These are phyloP conservation scores for Leishmania gerbilli DNA, from an alignment of 208 protist species.

Conservation along the genomic window DNA sequence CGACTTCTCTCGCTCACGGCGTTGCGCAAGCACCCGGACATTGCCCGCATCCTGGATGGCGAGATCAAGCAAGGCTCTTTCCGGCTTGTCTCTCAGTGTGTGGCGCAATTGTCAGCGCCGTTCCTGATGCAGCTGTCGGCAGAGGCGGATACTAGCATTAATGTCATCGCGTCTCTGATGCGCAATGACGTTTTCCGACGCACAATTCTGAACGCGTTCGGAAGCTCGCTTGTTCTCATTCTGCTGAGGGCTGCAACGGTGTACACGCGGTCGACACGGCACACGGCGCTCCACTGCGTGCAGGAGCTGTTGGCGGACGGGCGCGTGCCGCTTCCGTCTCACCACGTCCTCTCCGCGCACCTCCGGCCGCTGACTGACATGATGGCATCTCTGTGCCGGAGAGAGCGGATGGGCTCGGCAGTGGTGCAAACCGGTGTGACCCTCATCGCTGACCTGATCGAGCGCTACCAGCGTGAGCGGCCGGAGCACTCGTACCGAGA, in stretches of 20 bases:
- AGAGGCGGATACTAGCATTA: conserved; percentile 52
- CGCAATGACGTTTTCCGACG: conserved; percentile 37
- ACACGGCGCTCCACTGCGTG: conserved; percentile 73
- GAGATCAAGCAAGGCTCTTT: conserved; percentile 47
- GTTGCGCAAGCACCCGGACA: conserved; percentile 39
- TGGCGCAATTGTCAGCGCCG: conserved; percentile 49
- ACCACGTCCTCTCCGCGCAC: conserved; percentile 55
- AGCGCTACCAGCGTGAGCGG: conserved; percentile 61
- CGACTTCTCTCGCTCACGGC: conserved; percentile 68
- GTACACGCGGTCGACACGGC: conserved; percentile 61
- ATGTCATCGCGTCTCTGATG: conserved; percentile 44
- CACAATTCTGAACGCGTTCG: conserved; percentile 52
- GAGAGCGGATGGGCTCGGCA: conserved; percentile 62
- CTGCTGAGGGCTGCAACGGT: conserved; percentile 73
- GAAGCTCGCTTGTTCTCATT: conserved; percentile 53
- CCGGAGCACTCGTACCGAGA: conserved; percentile 29
- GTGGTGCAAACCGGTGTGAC: conserved; percentile 87
- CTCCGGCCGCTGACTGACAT: conserved; percentile 65
- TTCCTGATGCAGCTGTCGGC: conserved; percentile 34
- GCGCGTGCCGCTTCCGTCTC: conserved; percentile 53
- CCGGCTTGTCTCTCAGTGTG: conserved; percentile 50
- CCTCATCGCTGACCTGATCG: conserved; percentile 74
- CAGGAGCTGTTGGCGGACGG: conserved; percentile 67
- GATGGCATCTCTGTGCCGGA: conserved; percentile 74
- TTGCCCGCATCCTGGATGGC: conserved; percentile 43